phyloP scores from a whole-genome alignment of 768 basidiomycete genomes.

The Asterophora lycoperdoides region DNA sequence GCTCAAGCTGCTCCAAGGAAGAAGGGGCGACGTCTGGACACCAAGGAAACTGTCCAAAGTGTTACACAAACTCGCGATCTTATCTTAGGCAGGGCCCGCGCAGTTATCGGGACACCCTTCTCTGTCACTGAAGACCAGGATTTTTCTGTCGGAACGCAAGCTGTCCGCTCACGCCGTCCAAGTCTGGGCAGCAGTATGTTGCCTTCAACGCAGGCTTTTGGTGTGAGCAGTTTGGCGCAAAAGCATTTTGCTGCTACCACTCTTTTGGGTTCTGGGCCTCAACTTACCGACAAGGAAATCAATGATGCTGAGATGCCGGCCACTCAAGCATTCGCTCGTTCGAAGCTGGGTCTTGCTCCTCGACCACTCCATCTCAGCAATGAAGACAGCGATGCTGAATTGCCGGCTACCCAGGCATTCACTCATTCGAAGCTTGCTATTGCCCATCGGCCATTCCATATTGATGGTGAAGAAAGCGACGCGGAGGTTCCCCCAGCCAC shows the following conservation, averaged over 20 bases:
- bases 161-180: slow-evolving; percentile 1
- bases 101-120: slow-evolving; percentile 24
- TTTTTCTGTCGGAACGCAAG: slow-evolving; percentile 14
- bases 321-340: slow-evolving; percentile 30
- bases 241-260: slow-evolving; percentile 12
- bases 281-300: slow-evolving; percentile 6
- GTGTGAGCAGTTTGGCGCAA: slow-evolving; percentile 33
- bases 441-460: too few relatives aligned
- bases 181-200: slow-evolving; percentile 10
- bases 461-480: too few relatives aligned
- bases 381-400: too few relatives aligned
- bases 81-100: slow-evolving; percentile 36
- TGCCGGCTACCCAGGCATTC: too few relatives aligned
- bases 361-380: not conserved
- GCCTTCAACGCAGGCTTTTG: slow-evolving; percentile 37
- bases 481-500: too few relatives aligned
- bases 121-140: slow-evolving; percentile 8
- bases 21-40: slow-evolving; percentile 34
- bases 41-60: slow-evolving; percentile 40
- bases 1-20: slow-evolving; percentile 43
- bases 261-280: slow-evolving; percentile 5
- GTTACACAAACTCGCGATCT: slow-evolving; percentile 42
- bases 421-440: too few relatives aligned
- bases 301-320: slow-evolving; percentile 14
- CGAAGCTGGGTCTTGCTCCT: slow-evolving; percentile 22